Base-by-base conservation (phyloP, 352 stramenopile genomes). In the Pythium chondricola region DNA sequence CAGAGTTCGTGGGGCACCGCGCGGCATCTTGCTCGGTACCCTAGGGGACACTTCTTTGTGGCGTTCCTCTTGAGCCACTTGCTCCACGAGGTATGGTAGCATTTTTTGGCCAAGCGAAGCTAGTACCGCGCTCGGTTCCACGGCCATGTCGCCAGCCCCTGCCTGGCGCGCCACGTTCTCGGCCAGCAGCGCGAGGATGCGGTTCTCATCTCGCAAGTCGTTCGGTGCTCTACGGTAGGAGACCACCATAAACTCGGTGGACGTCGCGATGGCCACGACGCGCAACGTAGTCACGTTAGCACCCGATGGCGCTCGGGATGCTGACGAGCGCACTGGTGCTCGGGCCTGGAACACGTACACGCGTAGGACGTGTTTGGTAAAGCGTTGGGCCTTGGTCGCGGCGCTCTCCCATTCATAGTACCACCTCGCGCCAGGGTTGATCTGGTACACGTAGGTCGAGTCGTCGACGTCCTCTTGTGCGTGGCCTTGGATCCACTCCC, bases 361-460 rank as follows among this genome's bases (percentile, higher is more conserved):
- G 2, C 65, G 58, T 22, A 87, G 63, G 25, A 79, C 67, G 50
- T 85, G 75, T 48, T 78, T 73, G 14, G 63, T 84, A 49, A 83
- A 79, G 9, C 75, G 66, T 41, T 83, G 73, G 2, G 67, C 66
- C 48, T 83, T 85, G 14, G 62, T 87, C 32, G 71, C 70, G 1
- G 60, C 75, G 43, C 71, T 85, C 36, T 82, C 75, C 73, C 75
- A 87, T 27, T 83, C 63, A 58, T 87, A 87, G 54, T 85, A 87
- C 75, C 75, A 87, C 16, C 71, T 55, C 16, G 69, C 71, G 16
- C 64, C 54, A 0, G 68, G 36, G 40, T 83, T 86, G 61, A 86
- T 72, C 58, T 77, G 49, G 47, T 76, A 84, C n/a, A 81, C n/a
- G 20, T 58, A 49, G 6, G 61, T 44, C 13, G 63, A 27, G 39